Conservation (phyloP, 768 basidiomycete genomes). For the Gyrodon lividus region DNA sequence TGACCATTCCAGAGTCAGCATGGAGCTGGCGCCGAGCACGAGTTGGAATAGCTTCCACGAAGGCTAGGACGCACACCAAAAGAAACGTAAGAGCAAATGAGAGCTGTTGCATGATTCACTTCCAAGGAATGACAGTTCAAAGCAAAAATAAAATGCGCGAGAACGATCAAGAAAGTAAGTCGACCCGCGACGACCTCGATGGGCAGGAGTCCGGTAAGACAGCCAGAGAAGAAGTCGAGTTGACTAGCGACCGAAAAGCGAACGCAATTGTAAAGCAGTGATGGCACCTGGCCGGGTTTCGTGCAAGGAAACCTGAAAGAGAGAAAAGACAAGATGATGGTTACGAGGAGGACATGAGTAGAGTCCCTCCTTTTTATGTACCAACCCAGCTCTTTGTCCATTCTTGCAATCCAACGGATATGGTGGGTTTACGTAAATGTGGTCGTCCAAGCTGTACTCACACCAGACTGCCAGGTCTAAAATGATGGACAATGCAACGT, state of each 20-base stretch:
- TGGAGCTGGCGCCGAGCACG: conserved; percentile 11
- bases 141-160: neutral
- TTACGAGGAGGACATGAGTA: neutral
- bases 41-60: conserved; percentile 27
- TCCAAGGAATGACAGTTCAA: neutral
- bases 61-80: conserved; percentile 49
- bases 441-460: no score
- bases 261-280: conserved; percentile 6
- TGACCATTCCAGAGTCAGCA: conserved; percentile 33
- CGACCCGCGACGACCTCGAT: conserved; percentile 14
- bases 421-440: neutral
- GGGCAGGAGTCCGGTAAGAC: neutral
- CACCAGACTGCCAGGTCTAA: neutral
- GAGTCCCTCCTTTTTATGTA: no score
- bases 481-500: neutral
- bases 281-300: conserved; percentile 22
- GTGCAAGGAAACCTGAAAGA: neutral
- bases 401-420: no score
- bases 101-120: conserved; percentile 50
- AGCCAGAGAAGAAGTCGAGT: conserved; percentile 1
- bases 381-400: neutral
- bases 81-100: conserved; percentile 49
- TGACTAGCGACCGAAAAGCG: conserved; percentile 18
- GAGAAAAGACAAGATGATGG: neutral
- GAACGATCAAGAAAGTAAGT: neutral